Conservation (phyloP, 257 asterid genomes). For the Cynanchum wilfordii region DNA sequence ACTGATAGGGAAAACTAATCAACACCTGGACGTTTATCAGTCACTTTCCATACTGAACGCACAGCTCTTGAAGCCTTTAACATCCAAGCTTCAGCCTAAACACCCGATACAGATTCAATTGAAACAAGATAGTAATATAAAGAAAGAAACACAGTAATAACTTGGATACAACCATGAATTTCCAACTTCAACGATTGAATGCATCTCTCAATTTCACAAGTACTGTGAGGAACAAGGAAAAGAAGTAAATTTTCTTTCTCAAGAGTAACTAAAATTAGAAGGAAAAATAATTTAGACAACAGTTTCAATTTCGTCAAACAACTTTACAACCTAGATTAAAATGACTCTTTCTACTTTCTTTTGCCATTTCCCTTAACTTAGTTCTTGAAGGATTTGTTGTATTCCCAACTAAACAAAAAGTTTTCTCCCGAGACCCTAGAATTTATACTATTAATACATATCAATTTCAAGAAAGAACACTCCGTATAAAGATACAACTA, state of each 20-base stretch:
- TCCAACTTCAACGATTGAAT: background rate
- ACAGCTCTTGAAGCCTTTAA: slow-evolving; percentile 63
- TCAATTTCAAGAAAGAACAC: background rate
- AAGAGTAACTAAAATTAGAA: background rate
- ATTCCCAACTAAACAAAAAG: background rate
- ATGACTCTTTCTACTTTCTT: background rate
- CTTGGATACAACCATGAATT: background rate
- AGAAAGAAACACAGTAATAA: background rate
- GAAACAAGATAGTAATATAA: background rate
- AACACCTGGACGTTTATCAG: slow-evolving; percentile 92
- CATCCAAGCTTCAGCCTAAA: slow-evolving; percentile 82
- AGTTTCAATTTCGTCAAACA: background rate
- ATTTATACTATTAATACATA: background rate
- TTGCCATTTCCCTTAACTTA: background rate
- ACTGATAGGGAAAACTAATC: background rate
- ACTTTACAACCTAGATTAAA: background rate
- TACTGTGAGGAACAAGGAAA: background rate
- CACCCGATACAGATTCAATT: slow-evolving; percentile 13
- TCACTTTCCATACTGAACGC: slow-evolving; percentile 72
- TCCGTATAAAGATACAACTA: background rate
- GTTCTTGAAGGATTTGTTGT: background rate
- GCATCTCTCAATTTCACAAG: background rate
- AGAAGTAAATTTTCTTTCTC: background rate
- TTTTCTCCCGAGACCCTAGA: background rate
- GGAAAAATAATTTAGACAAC: background rate